Evolutionary conservation across 441 rosid species (phyloP).

Genomic region (Eruca vesicaria): DNA sequence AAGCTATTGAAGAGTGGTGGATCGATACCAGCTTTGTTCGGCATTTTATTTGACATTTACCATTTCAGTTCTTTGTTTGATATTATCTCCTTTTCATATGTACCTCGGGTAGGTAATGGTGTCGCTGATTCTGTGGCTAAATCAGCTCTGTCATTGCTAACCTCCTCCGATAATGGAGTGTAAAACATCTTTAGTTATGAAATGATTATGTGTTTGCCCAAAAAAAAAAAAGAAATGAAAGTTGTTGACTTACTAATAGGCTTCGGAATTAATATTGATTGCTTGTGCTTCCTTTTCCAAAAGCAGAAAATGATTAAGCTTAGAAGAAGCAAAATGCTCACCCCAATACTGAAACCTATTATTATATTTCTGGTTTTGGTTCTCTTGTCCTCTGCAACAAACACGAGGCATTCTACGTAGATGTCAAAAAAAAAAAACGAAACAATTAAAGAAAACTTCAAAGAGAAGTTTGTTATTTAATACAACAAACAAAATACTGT

Average conservation of each 20-base stretch:
- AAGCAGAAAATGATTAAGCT: background rate
- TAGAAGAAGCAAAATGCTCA: background rate
- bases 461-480: background rate
- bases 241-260: background rate
- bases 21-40: no score
- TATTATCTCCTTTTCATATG: no score
- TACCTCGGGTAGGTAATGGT: no score
- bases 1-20: no score
- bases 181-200: no score
- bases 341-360: background rate
- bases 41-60: no score
- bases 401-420: background rate
- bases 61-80: no score
- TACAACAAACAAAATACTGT: background rate
- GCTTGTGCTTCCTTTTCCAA: background rate
- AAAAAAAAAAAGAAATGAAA: background rate
- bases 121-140: no score
- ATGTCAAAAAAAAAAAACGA: background rate
- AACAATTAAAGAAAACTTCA: background rate
- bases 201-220: no score
- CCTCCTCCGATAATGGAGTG: no score
- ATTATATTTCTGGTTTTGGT: background rate
- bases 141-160: no score
- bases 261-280: background rate
- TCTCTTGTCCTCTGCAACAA: background rate